Conservation (phyloP, 495 filamentous ascomycete species). For the Penicillium verhagenii region DNA sequence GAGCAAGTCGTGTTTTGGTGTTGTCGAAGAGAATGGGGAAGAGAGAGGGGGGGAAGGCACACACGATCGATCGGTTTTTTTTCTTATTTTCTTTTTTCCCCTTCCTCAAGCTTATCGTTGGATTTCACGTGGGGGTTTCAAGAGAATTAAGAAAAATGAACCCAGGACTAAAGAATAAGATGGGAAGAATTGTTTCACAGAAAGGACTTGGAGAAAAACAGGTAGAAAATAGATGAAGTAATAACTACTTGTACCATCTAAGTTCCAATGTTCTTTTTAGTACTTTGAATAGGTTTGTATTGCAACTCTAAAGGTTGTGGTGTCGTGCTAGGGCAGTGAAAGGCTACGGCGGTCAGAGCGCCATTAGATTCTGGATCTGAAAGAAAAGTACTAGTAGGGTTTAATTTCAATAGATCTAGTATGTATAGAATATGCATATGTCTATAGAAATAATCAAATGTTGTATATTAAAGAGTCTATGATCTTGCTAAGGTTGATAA, state of each 20-base stretch:
- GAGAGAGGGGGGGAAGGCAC: constrained; percentile 12
- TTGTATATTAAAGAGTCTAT: background rate
- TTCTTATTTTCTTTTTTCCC: constrained; percentile 20
- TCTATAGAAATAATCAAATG: too few species aligned
- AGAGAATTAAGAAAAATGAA: too few species aligned
- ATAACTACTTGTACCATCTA: too few species aligned
- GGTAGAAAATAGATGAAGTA: too few species aligned
- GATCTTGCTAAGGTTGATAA: background rate
- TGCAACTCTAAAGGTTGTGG: background rate
- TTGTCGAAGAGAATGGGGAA: constrained; percentile 4
- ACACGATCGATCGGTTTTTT: constrained; percentile 25
- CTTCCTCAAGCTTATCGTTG: constrained; percentile 24
- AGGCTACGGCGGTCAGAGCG: constrained; percentile 15
- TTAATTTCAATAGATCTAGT: too few species aligned
- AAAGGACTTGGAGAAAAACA: too few species aligned
- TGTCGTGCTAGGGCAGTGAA: background rate
- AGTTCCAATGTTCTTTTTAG: too few species aligned
- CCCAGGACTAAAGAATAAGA: background rate
- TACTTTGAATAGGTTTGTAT: background rate
- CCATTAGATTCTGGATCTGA: background rate
- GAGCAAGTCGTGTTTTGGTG: background rate
- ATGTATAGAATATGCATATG: background rate
- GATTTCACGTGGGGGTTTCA: constrained; percentile 23
- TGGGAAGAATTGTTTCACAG: background rate
- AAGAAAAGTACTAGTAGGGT: background rate